Evolutionary conservation across 345 rosid genomes (phyloP).

Genomic region (Psidium friedrichsthalianum): DNA sequence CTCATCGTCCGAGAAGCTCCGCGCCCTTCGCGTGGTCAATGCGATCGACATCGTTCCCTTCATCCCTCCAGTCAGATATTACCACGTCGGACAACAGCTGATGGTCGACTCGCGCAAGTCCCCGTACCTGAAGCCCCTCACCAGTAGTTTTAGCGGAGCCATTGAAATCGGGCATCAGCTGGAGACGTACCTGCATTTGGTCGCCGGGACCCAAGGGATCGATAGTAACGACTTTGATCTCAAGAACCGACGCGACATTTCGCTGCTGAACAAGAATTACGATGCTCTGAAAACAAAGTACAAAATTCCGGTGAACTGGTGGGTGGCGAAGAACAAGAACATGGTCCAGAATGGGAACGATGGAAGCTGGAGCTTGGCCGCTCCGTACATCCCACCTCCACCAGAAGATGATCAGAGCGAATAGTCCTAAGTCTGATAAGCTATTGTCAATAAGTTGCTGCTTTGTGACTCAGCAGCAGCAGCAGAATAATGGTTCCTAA

Average conservation of each 20-base stretch:
- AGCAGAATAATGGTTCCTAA: neutral
- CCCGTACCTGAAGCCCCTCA: slow-evolving; percentile 14
- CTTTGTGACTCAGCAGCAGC: neutral
- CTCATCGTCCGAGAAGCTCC: slow-evolving; percentile 26
- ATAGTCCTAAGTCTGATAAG: neutral
- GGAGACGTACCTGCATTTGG: slow-evolving; percentile 58
- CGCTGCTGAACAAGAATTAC: slow-evolving; percentile 35
- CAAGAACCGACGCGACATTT: slow-evolving; percentile 33
- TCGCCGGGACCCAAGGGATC: slow-evolving; percentile 59
- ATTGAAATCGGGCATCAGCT: slow-evolving; percentile 30
- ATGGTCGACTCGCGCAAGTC: slow-evolving; percentile 49
- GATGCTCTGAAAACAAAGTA: slow-evolving; percentile 30
- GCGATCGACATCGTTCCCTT: slow-evolving; percentile 46
- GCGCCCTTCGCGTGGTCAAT: slow-evolving; percentile 34
- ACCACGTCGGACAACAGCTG: slow-evolving; percentile 53
- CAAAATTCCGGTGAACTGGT: slow-evolving; percentile 38
- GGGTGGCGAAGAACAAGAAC: slow-evolving; percentile 40
- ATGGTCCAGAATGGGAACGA: slow-evolving; percentile 30
- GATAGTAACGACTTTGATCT: slow-evolving; percentile 26
- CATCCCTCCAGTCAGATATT: slow-evolving; percentile 43
- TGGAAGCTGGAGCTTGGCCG: neutral
- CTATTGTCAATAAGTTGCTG: neutral
- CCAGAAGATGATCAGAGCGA: neutral
- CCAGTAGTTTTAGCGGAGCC: slow-evolving; percentile 12
- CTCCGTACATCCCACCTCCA: neutral